Evolutionary conservation across 2,329 filamentous ascomycete species (phyloP).

Genomic region (Calonectria crousiana): DNA sequence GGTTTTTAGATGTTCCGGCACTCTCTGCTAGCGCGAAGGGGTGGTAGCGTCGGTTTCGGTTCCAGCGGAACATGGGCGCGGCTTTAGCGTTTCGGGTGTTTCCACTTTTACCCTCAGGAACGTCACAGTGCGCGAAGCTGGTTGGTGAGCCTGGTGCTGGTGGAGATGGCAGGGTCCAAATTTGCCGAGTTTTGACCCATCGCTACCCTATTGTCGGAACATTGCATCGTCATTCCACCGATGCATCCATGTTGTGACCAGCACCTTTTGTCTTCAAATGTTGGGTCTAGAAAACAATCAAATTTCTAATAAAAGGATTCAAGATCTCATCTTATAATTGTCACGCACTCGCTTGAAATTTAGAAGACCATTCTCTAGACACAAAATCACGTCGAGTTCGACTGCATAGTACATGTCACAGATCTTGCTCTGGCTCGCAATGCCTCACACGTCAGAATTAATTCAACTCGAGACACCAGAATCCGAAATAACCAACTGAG

Average conservation of each 20-base stretch:
- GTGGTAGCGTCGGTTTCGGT: not conserved
- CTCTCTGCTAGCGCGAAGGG: not conserved
- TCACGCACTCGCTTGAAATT: too few species aligned
- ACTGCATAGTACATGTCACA: too few species aligned
- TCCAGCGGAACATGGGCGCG: not conserved
- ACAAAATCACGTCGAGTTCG: too few species aligned
- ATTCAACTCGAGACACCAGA: not conserved
- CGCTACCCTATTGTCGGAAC: not conserved
- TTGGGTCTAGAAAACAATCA: too few species aligned
- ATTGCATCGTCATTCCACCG: not conserved
- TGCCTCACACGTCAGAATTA: too few species aligned
- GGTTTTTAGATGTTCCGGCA: not conserved
- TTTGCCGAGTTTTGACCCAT: not conserved
- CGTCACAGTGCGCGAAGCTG: not conserved
- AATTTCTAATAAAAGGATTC: too few species aligned
- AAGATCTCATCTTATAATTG: too few species aligned
- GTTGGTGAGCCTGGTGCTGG: not conserved
- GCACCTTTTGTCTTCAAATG: not conserved
- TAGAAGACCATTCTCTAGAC: too few species aligned
- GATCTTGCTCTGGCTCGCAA: too few species aligned
- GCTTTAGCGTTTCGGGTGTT: not conserved
- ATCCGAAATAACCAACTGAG: not conserved
- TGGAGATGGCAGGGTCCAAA: not conserved
- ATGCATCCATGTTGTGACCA: not conserved
- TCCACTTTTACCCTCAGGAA: conserved; percentile 9